Percentiles rank a stretch among this genome's conserved stretches.
These are phyloP conservation scores for Populus ilicifolia DNA, from an alignment of 345 rosid species.

Conservation along the genomic window DNA sequence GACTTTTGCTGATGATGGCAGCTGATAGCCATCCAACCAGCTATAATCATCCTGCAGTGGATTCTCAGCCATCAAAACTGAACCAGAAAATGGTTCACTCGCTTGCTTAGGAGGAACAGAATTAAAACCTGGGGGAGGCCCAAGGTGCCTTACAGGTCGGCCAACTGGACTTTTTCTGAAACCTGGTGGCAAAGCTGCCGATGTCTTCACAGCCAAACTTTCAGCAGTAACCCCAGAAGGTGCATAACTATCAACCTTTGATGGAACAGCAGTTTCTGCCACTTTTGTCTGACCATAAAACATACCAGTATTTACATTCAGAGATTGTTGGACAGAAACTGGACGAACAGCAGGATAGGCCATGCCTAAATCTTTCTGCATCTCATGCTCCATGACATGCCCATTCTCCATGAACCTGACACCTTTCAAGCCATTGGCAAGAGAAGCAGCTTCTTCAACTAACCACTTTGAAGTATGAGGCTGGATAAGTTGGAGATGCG, in stretches of 20 bases:
- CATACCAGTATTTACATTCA: slow-evolving; percentile 32
- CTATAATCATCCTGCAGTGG: slow-evolving; percentile 74
- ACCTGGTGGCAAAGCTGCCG: slow-evolving; percentile 36
- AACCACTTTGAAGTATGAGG: slow-evolving; percentile 49
- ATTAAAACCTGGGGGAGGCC: slow-evolving; percentile 95
- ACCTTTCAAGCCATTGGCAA: slow-evolving; percentile 55
- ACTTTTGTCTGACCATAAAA: slow-evolving; percentile 42
- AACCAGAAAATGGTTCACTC: slow-evolving; percentile 42
- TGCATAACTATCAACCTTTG: slow-evolving; percentile 39
- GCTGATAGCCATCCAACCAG: slow-evolving; percentile 95
- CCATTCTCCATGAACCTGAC: slow-evolving; percentile 57
- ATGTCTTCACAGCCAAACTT: slow-evolving; percentile 36
- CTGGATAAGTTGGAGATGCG: slow-evolving; percentile 43
- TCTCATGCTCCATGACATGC: slow-evolving; percentile 42
- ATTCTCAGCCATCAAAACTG: slow-evolving; percentile 31
- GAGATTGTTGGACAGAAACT: slow-evolving; percentile 42
- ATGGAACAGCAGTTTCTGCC: slow-evolving; percentile 42
- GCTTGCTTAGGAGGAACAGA: slow-evolving; percentile 57
- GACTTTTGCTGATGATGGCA: slow-evolving; percentile 46
- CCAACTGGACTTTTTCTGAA: slow-evolving; percentile 65
- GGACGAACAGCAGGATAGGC: slow-evolving; percentile 35
- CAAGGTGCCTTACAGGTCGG: slow-evolving; percentile 71
- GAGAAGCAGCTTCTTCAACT: slow-evolving; percentile 46
- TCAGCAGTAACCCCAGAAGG: slow-evolving; percentile 48
- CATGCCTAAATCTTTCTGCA: slow-evolving; percentile 42